Conservation (phyloP, 257 asterid species). For the Nyctanthes arbortristis region DNA sequence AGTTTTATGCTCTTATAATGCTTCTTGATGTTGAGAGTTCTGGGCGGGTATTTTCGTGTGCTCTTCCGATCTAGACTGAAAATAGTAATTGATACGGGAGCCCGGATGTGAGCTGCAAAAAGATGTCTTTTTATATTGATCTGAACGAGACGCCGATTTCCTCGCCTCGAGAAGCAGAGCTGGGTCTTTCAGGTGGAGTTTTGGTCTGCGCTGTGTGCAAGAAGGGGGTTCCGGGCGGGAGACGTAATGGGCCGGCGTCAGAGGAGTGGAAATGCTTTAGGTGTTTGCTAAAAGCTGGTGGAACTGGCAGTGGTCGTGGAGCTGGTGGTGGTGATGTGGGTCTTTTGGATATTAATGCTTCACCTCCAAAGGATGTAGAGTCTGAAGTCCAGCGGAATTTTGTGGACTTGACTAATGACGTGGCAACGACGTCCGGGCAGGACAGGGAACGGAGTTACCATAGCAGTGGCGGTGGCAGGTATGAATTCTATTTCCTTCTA, state of each 20-base stretch:
- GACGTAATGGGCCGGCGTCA: slow-evolving; percentile 27
- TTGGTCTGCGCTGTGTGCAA: slow-evolving; percentile 52
- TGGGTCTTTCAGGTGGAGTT: slow-evolving; percentile 31
- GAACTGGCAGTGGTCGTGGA: slow-evolving; percentile 15
- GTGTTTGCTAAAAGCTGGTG: slow-evolving; percentile 47
- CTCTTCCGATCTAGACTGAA: slow-evolving; percentile 26
- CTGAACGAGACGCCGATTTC: slow-evolving; percentile 69
- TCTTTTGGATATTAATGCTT: slow-evolving; percentile 63
- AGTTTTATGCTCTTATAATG: not conserved
- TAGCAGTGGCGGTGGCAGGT: slow-evolving; percentile 49
- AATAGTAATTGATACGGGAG: slow-evolving; percentile 20
- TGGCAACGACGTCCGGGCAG: slow-evolving; percentile 35
- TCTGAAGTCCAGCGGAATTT: slow-evolving; percentile 28
- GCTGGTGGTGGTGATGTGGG: slow-evolving; percentile 44
- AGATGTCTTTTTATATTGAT: slow-evolving; percentile 61
- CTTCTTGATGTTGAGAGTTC: not conserved
- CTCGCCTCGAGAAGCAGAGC: slow-evolving; percentile 63
- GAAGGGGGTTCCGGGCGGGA: slow-evolving; percentile 43
- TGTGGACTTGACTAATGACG: slow-evolving; percentile 29
- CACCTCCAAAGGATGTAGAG: slow-evolving; percentile 71
- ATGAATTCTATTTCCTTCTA: slow-evolving; percentile 30
- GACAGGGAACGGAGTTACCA: slow-evolving; percentile 22
- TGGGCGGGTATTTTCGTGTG: not conserved
- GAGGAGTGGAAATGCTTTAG: slow-evolving; percentile 64
- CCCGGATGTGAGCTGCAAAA: slow-evolving; percentile 30